Percentiles rank a stretch among this genome's conserved stretches.
Evolutionary conservation across 1,284 basidiomycete genomes (phyloP).

Genomic region (Puccinia polysora): DNA sequence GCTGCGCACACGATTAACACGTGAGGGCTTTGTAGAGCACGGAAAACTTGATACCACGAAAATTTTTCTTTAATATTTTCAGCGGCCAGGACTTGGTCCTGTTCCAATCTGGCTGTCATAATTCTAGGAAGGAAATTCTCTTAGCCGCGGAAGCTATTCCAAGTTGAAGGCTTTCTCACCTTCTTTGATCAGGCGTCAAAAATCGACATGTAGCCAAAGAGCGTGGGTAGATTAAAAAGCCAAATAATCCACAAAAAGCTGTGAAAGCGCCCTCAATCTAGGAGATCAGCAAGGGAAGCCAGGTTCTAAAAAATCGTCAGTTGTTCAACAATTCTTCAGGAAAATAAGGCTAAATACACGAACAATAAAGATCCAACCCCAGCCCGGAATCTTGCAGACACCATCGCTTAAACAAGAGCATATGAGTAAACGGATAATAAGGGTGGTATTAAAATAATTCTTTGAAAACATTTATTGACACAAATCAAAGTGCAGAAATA

Average conservation of each 20-base stretch:
- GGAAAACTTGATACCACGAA: slow-evolving; percentile 21
- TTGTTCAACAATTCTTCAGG: not conserved
- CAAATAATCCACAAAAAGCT: slow-evolving; percentile 13
- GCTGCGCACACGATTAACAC: slow-evolving; percentile 12
- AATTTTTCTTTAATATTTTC: not conserved
- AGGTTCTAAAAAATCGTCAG: not conserved
- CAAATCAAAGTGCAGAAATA: not conserved
- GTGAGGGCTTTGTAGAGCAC: slow-evolving; percentile 35
- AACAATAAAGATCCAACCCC: slow-evolving; percentile 43
- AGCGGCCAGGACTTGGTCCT: not conserved
- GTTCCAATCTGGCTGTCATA: slow-evolving; percentile 7
- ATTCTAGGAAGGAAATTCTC: not conserved
- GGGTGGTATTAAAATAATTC: not conserved
- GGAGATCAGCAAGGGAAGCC: not conserved
- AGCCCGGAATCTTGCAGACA: slow-evolving; percentile 27
- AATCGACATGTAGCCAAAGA: slow-evolving; percentile 8
- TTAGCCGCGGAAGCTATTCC: not conserved
- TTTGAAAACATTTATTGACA: not conserved
- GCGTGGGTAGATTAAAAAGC: slow-evolving; percentile 28
- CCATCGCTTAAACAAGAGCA: too few relatives aligned
- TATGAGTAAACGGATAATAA: not conserved
- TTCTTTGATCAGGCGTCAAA: slow-evolving; percentile 27
- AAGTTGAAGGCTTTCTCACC: slow-evolving; percentile 5
- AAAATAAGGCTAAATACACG: not conserved
- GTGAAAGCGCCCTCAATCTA: slow-evolving; percentile 39